These are phyloP conservation scores for Ceratobasidium sp. DNA, from an alignment of 1,284 basidiomycete species.

Conservation along the genomic window DNA sequence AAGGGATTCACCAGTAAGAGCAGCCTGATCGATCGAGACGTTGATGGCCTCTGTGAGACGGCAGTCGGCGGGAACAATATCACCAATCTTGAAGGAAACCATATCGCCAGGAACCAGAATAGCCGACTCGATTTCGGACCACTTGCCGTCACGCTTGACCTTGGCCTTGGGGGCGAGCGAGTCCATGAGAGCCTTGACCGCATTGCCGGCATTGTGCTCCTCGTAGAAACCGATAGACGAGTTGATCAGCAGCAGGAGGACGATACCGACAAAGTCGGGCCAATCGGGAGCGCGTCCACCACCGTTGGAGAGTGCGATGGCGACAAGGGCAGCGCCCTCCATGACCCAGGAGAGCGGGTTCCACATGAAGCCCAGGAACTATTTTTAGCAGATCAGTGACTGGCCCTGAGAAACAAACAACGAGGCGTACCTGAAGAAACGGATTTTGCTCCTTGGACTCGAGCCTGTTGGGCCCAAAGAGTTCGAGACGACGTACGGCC, in stretches of 20 bases:
- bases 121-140: constrained; percentile 90
- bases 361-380: constrained; percentile 99
- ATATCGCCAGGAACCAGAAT: constrained; percentile 93
- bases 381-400: constrained; percentile 53
- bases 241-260: constrained; percentile 92
- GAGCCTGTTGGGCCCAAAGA: constrained; percentile 97
- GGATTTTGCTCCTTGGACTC: constrained; percentile 90
- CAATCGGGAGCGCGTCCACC: constrained; percentile 88
- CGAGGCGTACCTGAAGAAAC: constrained; percentile 74
- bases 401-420: not conserved
- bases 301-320: constrained; percentile 96
- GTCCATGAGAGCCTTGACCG: constrained; percentile 99
- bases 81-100: constrained; percentile 97
- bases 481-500: constrained; percentile 84
- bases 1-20: constrained; percentile 94
- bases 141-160: constrained; percentile 83
- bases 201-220: constrained; percentile 96
- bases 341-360: constrained; percentile 99
- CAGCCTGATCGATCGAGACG: constrained; percentile 96
- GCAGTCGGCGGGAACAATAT: constrained; percentile 95
- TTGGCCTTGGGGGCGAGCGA: constrained; percentile 97
- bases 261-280: constrained; percentile 97
- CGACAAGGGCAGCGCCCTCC: constrained; percentile 97
- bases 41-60: constrained; percentile 95
- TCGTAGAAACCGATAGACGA: constrained; percentile 98